Evolutionary conservation across 805 yeast genomes (phyloP).

Genomic region (Teunomyces funiuensis): DNA sequence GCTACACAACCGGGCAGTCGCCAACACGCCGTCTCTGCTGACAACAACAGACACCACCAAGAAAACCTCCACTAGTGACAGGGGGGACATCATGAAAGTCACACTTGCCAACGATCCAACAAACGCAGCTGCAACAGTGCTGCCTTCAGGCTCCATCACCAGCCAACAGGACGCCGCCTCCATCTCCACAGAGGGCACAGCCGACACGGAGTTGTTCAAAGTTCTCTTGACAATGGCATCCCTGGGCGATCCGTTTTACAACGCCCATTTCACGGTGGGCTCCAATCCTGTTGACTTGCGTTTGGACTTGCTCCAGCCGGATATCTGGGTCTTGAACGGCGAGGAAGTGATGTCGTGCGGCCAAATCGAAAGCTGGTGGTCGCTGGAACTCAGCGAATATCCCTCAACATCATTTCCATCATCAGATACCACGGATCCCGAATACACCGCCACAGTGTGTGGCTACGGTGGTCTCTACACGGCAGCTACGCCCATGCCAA

Average conservation of each 20-base stretch:
- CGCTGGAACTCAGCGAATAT: slow-evolving; percentile 10
- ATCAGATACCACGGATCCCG: slow-evolving; percentile 18
- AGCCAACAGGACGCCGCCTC: not conserved
- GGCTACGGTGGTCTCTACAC: slow-evolving; percentile 25
- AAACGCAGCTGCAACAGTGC: no score
- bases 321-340: slow-evolving; percentile 37
- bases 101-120: no score
- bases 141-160: not conserved
- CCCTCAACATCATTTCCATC: slow-evolving; percentile 8
- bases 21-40: no score
- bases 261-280: slow-evolving; percentile 13
- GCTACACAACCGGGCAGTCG: no score
- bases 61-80: no score
- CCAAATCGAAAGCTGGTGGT: slow-evolving; percentile 18
- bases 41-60: no score
- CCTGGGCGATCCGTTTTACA: slow-evolving; percentile 16
- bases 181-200: not conserved
- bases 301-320: slow-evolving; percentile 37
- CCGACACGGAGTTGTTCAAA: not conserved
- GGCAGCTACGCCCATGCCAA: slow-evolving; percentile 11
- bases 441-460: slow-evolving; percentile 27
- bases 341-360: slow-evolving; percentile 24
- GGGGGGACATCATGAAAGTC: no score
- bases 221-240: slow-evolving; percentile 14
- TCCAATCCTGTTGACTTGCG: slow-evolving; percentile 19